Percentiles rank a stretch among this genome's conserved stretches.
These are phyloP conservation scores for Geotrichum australiense DNA, from an alignment of 1,139 yeast genomes.

Conservation along the genomic window DNA sequence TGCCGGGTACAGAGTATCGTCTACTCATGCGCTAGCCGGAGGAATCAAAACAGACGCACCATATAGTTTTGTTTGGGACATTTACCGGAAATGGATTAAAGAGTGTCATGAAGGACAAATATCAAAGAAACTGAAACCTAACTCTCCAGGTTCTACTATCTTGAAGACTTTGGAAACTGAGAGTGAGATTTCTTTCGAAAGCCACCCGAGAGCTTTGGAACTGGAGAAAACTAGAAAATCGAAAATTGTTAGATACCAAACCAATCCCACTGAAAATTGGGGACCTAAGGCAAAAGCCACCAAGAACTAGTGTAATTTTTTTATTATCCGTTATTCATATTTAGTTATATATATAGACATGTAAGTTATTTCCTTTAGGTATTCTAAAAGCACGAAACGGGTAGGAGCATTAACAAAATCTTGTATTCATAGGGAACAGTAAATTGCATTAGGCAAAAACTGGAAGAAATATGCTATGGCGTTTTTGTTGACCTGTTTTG, in stretches of 20 bases:
- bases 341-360: no score
- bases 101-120: constrained; percentile 37
- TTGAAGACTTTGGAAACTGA: constrained; percentile 36
- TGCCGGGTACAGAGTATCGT: constrained; percentile 70
- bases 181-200: constrained; percentile 40
- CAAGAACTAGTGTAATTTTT: constrained; percentile 7
- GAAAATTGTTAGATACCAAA: constrained; percentile 81
- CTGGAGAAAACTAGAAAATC: constrained; percentile 57
- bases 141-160: constrained; percentile 61
- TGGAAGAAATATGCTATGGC: no score
- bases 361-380: no score
- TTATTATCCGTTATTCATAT: no score
- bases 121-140: constrained; percentile 39
- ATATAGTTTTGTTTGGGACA: constrained; percentile 66
- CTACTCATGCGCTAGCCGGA: constrained; percentile 84
- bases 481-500: no score
- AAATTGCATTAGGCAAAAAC: no score
- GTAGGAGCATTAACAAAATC: no score
- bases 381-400: no score
- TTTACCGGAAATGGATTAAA: constrained; percentile 61
- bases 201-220: constrained; percentile 48
- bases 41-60: constrained; percentile 89
- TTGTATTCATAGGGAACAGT: no score
- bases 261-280: constrained; percentile 91
- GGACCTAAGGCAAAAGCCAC: constrained; percentile 69